phyloP scores from a whole-genome alignment of 164 flowering plant genomes.

The Vitis cinerea region DNA sequence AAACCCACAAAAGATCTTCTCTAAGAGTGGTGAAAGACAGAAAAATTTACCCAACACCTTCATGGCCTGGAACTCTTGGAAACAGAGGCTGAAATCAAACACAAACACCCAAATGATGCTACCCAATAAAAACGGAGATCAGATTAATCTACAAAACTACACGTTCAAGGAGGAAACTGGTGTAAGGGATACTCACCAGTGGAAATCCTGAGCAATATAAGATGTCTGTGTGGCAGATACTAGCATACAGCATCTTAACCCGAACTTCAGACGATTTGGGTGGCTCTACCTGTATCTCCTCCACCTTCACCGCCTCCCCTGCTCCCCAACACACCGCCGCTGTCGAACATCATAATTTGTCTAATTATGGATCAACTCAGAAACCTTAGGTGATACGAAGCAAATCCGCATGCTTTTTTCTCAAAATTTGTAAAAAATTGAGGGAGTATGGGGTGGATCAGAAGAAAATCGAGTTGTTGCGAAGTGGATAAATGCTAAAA shows the following conservation, averaged over 20 bases:
- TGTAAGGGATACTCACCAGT: constrained; percentile 3
- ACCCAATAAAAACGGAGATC: background rate
- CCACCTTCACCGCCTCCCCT: constrained; percentile 22
- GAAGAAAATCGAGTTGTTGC: too few relatives aligned
- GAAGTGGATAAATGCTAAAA: too few relatives aligned
- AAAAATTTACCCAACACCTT: constrained; percentile 49
- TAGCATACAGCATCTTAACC: constrained; percentile 47
- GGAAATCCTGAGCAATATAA: constrained; percentile 20
- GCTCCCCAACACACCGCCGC: constrained; percentile 42
- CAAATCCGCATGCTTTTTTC: too few relatives aligned
- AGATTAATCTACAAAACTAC: background rate
- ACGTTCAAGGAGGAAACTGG: too few relatives aligned
- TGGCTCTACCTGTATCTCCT: constrained; percentile 32
- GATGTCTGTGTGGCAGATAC: constrained; percentile 51
- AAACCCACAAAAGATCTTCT: too few relatives aligned
- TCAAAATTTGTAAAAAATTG: too few relatives aligned
- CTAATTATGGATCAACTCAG: too few relatives aligned
- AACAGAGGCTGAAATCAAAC: constrained; percentile 31
- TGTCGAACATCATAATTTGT: background rate
- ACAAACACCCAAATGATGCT: too few relatives aligned
- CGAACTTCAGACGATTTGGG: constrained; percentile 45
- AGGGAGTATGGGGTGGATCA: too few relatives aligned
- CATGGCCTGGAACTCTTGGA: constrained; percentile 51
- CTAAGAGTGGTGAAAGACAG: too few relatives aligned
- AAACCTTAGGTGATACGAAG: too few relatives aligned